Percentiles rank a stretch among this genome's conserved stretches.
Evolutionary conservation across 148 eudicot genomes (phyloP).

Genomic region (Bassia scoparia): DNA sequence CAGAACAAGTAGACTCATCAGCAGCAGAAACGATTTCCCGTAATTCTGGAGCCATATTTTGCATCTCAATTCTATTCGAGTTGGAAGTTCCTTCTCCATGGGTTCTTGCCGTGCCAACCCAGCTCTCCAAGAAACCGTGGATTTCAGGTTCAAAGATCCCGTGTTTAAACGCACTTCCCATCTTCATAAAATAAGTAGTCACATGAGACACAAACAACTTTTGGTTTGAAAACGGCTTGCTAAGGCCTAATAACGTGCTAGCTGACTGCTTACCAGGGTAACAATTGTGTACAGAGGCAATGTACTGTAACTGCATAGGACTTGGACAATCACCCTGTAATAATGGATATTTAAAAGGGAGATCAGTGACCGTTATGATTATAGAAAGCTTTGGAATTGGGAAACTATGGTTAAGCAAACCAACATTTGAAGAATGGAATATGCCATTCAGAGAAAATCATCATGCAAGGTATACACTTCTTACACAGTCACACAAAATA

Average conservation of each 20-base stretch:
- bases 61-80: constrained; percentile 28
- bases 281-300: constrained; percentile 86
- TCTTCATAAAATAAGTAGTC: constrained; percentile 31
- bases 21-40: constrained; percentile 15
- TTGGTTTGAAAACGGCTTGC: background rate
- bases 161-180: constrained; percentile 63
- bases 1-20: constrained; percentile 14
- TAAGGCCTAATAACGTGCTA: background rate
- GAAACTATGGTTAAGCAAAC: no score
- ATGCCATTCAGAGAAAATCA: background rate
- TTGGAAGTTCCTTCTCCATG: constrained; percentile 17
- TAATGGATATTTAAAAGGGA: background rate
- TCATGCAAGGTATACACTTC: background rate
- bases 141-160: constrained; percentile 33
- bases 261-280: constrained; percentile 58
- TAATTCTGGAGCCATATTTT: constrained; percentile 19
- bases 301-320: constrained; percentile 89
- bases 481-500: background rate
- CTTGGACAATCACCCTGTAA: constrained; percentile 73
- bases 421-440: no score
- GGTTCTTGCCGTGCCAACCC: constrained; percentile 31
- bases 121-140: constrained; percentile 20
- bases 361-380: background rate
- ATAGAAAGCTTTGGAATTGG: background rate
- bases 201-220: background rate